These are phyloP conservation scores for Balamuthia mandrillaris DNA, from an alignment of 208 protist genomes.

Conservation along the genomic window DNA sequence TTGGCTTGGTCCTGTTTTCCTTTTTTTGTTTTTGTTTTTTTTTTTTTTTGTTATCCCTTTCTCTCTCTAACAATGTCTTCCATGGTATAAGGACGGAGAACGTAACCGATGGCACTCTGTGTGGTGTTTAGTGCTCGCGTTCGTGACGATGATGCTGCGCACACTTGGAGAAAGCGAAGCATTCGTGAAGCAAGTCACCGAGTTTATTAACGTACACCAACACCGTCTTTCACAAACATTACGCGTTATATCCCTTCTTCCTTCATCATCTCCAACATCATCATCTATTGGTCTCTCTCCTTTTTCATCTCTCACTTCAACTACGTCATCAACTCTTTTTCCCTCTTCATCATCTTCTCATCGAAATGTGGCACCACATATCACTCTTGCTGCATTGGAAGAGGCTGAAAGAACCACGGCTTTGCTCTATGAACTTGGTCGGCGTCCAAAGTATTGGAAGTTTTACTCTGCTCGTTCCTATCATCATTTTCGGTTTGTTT, in stretches of 20 bases:
- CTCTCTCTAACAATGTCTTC: no score
- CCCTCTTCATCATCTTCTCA: background rate
- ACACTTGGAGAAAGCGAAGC: background rate
- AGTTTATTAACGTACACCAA: constrained; percentile 12
- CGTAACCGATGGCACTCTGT: background rate
- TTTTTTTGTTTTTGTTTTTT: background rate
- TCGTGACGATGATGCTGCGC: background rate
- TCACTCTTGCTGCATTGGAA: background rate
- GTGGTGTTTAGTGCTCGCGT: constrained; percentile 2
- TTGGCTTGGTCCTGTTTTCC: background rate
- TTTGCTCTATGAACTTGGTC: background rate
- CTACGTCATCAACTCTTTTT: no score
- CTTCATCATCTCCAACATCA: no score
- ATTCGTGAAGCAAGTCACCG: background rate
- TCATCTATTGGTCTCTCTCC: no score
- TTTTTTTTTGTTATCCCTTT: no score
- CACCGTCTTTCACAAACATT: no score
- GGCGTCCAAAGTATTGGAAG: constrained; percentile 24
- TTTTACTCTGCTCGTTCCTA: background rate
- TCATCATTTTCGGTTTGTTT: background rate
- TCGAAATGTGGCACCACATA: background rate
- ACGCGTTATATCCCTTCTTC: no score
- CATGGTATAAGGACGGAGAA: background rate
- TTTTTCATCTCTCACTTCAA: no score
- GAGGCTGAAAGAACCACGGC: background rate